Base-by-base conservation (phyloP, 164 flowering plant genomes). In the Kingdonia uniflora region DNA sequence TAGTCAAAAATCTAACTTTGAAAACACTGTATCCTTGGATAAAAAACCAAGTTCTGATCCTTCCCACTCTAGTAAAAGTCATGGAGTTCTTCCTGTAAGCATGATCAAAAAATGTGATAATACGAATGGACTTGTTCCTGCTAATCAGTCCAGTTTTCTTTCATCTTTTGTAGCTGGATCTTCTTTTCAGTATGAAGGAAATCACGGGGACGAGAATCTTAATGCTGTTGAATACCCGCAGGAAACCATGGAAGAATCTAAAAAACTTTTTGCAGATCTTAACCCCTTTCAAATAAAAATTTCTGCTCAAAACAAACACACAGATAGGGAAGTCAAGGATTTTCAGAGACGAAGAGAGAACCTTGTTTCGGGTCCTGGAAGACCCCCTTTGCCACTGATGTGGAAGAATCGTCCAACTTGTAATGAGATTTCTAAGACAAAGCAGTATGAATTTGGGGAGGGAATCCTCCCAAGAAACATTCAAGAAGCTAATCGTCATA, bases 241-340 rank as follows among this genome's bases (percentile, higher is more conserved):
- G 55, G 72, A 65, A 50, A 68, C 42, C 56, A 19, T 47, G 19
- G 88, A 83, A 44, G 85, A 90, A 53, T 44, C 83, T 1, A 77
- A 69, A 59, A 68, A 79, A 66, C 95, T 90, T 48, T 94, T 94
- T 75, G 85, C 92, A 22, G 99, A 94, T 59, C 85, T 94, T 52
- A 88, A 94, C 69, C 99, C 99, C 11, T 83, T 94, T 47, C 84
- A 70, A 46, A 68, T 75, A 14, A 85, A 78, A 58, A 29, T 19
- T 51, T 65, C 58, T 43, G 45, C 52, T 48, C 82, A 69, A 42
- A 76, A 69, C 59, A 76, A 74, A 44, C 51, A 69, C 12, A 17
- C 57, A 11, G 81, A 76, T 21, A 73, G 56, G 55, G 82, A 76
- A 49, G 61, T 70, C 55, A 76, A 73, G 60, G 95, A 77, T 45